Conservation (phyloP, 1,284 basidiomycete species). For the Singerocomus inundabilis region DNA sequence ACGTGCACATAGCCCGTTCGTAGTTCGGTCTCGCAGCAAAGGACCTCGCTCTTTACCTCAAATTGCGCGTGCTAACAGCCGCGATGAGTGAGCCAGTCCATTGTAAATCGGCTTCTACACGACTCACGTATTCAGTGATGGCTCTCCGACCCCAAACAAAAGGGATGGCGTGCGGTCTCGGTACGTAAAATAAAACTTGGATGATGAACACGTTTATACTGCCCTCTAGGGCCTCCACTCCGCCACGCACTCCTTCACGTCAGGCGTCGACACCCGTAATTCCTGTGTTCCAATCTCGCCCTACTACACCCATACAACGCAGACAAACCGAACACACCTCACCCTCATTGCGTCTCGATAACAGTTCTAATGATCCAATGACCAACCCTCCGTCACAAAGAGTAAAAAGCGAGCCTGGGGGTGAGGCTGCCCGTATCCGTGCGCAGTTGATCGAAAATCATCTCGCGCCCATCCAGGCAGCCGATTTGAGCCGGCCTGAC, state of each 20-base stretch:
- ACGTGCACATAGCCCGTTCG: conserved; percentile 23
- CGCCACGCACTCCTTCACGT: conserved; percentile 15
- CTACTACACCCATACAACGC: conserved; percentile 11
- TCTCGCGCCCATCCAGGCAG: conserved; percentile 46
- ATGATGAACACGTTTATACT: not conserved
- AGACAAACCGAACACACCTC: conserved; percentile 1
- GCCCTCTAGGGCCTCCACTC: conserved; percentile 19
- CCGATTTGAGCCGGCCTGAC: conserved; percentile 63
- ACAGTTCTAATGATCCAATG: conserved; percentile 4
- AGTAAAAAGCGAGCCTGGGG: conserved; percentile 35
- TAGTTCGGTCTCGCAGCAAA: conserved; percentile 17
- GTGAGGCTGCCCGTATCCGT: conserved; percentile 60
- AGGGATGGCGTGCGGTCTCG: conserved; percentile 11
- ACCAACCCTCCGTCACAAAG: conserved; percentile 5
- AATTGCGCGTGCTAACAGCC: not conserved
- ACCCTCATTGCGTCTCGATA: conserved; percentile 10
- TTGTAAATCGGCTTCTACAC: not conserved
- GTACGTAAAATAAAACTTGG: conserved; percentile 11
- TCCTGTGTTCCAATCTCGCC: conserved; percentile 14
- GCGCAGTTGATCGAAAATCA: conserved; percentile 50
- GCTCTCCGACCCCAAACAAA: not conserved
- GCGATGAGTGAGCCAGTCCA: conserved; percentile 14
- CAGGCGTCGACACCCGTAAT: conserved; percentile 19
- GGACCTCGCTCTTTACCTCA: conserved; percentile 6
- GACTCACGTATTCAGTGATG: conserved; percentile 14